Evolutionary conservation across 2,329 filamentous ascomycete genomes (phyloP).

Genomic region (Ophiostoma novo-ulmi): DNA sequence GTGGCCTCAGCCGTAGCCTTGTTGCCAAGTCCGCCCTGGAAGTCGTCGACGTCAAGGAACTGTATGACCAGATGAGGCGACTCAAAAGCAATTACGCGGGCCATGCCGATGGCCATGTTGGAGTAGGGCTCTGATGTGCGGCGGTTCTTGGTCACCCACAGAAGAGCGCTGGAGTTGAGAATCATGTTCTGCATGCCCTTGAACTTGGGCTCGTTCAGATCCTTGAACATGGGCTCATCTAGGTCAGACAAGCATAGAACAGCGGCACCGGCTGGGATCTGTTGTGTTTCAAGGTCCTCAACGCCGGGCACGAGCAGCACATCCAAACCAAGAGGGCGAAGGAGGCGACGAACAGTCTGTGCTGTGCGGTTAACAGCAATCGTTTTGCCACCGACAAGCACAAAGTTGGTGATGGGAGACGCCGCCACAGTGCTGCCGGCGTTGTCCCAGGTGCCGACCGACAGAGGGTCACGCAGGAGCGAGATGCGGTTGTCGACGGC

Average conservation of each 20-base stretch:
- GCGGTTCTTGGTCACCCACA: conserved; percentile 30
- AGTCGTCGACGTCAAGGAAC: conserved; percentile 28
- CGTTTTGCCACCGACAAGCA: conserved; percentile 28
- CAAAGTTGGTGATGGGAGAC: conserved; percentile 20
- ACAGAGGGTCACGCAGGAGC: conserved; percentile 28
- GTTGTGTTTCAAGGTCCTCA: conserved; percentile 14
- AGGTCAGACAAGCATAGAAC: conserved; percentile 31
- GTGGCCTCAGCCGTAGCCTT: conserved; percentile 11
- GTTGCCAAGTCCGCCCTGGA: not conserved
- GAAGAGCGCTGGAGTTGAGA: conserved; percentile 22
- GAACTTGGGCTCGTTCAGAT: conserved; percentile 27
- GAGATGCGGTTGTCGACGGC: conserved; percentile 29
- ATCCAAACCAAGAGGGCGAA: conserved; percentile 18
- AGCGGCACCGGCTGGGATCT: conserved; percentile 17
- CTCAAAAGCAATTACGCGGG: conserved; percentile 28
- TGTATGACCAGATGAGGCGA: conserved; percentile 28
- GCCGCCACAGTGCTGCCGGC: not conserved
- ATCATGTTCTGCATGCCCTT: conserved; percentile 26
- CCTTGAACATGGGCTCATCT: conserved; percentile 30
- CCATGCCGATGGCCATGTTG: conserved; percentile 29
- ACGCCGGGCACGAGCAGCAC: conserved; percentile 7
- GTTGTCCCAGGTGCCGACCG: conserved; percentile 13
- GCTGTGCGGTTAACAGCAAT: conserved; percentile 15
- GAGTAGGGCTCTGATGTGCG: conserved; percentile 26
- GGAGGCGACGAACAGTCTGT: conserved; percentile 21